phyloP scores from a whole-genome alignment of 169 alveolate species.

The Eimeria tenella region DNA sequence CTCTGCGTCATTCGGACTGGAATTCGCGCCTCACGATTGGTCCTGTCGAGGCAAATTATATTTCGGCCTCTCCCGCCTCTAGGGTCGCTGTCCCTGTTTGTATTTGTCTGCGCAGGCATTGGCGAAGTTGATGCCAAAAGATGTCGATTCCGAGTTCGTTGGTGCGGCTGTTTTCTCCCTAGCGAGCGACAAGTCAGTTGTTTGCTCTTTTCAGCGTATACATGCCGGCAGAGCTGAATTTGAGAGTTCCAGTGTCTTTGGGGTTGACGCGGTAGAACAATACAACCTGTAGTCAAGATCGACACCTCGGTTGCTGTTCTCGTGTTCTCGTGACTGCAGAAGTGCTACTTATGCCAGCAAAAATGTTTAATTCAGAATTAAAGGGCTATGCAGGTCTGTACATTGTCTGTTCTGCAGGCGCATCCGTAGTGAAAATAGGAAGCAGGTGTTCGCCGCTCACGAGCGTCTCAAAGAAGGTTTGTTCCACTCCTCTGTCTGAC shows the following conservation, averaged over 20 bases:
- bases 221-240: no score
- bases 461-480: background rate
- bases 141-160: conserved; percentile 12
- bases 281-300: no score
- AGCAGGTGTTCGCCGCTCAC: conserved; percentile 1
- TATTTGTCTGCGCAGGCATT: conserved; percentile 1
- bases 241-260: no score
- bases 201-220: background rate
- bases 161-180: conserved; percentile 22
- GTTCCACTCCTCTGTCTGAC: background rate
- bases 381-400: no score
- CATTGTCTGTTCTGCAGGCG: conserved; percentile 19
- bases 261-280: no score
- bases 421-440: conserved; percentile 21
- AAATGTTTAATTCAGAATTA: no score
- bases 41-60: no score
- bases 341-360: no score
- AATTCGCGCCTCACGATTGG: no score
- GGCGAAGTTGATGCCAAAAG: conserved; percentile 7
- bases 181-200: conserved; percentile 25
- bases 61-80: background rate
- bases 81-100: background rate
- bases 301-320: no score
- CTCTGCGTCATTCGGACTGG: background rate
- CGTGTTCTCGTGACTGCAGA: no score